Base-by-base conservation (phyloP, 768 basidiomycete species). In the Tricholoma bakamatsutake region DNA sequence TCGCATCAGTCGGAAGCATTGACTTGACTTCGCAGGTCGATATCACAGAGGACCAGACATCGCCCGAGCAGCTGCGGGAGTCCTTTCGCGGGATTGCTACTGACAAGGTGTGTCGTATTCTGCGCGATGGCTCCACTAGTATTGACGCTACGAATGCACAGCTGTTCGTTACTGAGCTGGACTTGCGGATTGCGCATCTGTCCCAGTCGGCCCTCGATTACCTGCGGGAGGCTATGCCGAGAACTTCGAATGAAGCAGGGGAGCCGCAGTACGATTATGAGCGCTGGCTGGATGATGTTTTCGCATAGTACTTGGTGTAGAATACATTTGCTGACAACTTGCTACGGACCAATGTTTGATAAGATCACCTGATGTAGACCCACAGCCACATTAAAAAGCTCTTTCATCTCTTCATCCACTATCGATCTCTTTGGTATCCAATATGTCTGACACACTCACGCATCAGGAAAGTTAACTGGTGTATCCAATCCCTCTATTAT, bases 41-140 rank as follows among this genome's bases (percentile, higher is more conserved):
- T 27, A 94, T 97, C 58, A 94, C 84, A 28, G 95, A 98, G 72
- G 97, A 99, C 66, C 92, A 97, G 55, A 93, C 92, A 3, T 89
- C 94, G 3, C 82, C 88, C 0, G 93, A 94, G 39, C 96, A 98
- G 65, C 80, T 99, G 61, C 84, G 89, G 17, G 93, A 93, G 56
- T 85, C 95, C 1, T 99, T 99, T 83, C 85, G 91, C 28, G 90
- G 90, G 3, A 89, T 97, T 13, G 93, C 95, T 1, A 81, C 77
- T 9, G 88, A 93, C 66, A 98, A 98, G 83, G 95, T 90, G 53
- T 30, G 77, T 58, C 31, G 53, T 30, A 77, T 58, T 33, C 31
- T 1, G 37, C 45, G 37, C 42, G 45, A 52, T 40, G 17, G 27
- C 28, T 10, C 24, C 27, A 9, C 43, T 27, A 10, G 24, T 13